Evolutionary conservation across 2,329 filamentous ascomycete genomes (phyloP).

Genomic region (Colletotrichum sp.): DNA sequence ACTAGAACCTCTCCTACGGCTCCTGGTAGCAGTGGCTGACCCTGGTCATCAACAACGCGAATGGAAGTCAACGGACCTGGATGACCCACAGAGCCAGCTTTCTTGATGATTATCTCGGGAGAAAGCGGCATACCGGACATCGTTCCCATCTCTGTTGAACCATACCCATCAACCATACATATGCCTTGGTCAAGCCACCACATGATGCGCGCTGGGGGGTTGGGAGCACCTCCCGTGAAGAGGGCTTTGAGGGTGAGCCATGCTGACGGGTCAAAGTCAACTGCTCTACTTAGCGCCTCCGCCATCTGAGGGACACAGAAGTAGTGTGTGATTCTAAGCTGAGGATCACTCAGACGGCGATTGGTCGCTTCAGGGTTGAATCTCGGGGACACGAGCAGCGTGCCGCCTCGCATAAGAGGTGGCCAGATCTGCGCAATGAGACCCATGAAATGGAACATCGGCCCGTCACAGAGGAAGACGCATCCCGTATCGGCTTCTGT

Average conservation of each 20-base stretch:
- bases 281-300: constrained; percentile 3
- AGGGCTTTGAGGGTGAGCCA: constrained; percentile 11
- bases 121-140: constrained; percentile 9
- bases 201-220: constrained; percentile 1
- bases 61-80: constrained; percentile 7
- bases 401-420: constrained; percentile 1
- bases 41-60: constrained; percentile 6
- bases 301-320: constrained; percentile 20
- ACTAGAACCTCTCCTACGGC: constrained; percentile 9
- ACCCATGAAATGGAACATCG: constrained; percentile 19
- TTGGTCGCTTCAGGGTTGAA: constrained; percentile 8
- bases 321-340: constrained; percentile 1
- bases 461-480: constrained; percentile 18
- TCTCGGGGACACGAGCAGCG: neutral
- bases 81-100: constrained; percentile 11
- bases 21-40: neutral
- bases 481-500: constrained; percentile 2
- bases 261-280: neutral
- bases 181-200: constrained; percentile 14
- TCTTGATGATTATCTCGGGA: neutral
- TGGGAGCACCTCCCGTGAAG: constrained; percentile 11
- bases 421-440: constrained; percentile 11
- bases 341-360: neutral
- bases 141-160: constrained; percentile 10
- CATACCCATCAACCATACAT: constrained; percentile 10